Evolutionary conservation across 2,329 filamentous ascomycete species (phyloP).

Genomic region (Fusarium sp.): DNA sequence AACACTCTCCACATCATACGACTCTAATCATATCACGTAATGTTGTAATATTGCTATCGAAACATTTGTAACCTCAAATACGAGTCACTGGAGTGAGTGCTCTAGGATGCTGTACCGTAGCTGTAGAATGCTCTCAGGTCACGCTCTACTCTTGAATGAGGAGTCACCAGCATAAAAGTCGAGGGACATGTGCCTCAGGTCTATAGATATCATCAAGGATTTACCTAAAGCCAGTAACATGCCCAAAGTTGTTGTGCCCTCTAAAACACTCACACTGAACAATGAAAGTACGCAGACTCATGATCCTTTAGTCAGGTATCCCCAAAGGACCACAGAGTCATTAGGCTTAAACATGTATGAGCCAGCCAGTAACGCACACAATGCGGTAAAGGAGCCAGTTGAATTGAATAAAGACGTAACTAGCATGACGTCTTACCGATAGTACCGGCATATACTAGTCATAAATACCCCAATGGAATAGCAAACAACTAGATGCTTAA

Average conservation of each 20-base stretch:
- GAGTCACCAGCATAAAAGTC: neutral
- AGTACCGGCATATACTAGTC: neutral
- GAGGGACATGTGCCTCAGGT: neutral
- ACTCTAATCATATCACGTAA: no score
- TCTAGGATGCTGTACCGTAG: neutral
- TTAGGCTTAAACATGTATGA: no score
- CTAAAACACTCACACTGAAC: neutral
- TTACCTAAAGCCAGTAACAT: neutral
- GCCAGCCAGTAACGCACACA: no score
- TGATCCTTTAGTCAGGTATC: no score
- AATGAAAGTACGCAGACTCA: neutral
- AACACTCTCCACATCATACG: no score
- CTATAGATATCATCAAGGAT: accelerated
- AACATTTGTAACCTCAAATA: neutral
- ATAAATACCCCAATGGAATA: neutral
- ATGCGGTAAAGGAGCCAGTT: neutral
- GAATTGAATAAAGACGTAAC: neutral
- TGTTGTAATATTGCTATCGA: no score
- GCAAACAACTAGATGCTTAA: neutral
- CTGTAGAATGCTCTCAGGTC: neutral
- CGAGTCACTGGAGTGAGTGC: neutral
- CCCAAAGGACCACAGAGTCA: no score
- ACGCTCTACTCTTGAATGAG: neutral
- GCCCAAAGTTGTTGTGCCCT: neutral
- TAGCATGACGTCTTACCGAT: neutral